Percentiles rank a stretch among this genome's conserved stretches.
These are phyloP conservation scores for Ophiostoma ips DNA, from an alignment of 2,329 filamentous ascomycete genomes.

Conservation along the genomic window DNA sequence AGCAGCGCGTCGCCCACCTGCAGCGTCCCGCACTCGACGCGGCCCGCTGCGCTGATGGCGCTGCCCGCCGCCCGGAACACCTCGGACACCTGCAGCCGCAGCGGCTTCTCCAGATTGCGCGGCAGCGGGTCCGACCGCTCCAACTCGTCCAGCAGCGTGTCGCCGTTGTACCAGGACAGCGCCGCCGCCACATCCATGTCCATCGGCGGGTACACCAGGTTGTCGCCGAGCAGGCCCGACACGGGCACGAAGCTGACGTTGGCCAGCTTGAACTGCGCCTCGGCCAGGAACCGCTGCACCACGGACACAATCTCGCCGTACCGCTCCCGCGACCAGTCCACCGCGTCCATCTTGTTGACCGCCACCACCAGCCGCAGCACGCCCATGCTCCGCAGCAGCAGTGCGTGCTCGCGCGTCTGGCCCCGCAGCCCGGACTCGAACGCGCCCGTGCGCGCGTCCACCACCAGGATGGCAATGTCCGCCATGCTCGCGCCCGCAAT, in stretches of 20 bases:
- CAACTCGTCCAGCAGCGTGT: constrained; percentile 68
- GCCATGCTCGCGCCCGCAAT: constrained; percentile 93
- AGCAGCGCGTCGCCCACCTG: constrained; percentile 73
- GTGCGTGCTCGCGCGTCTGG: constrained; percentile 85
- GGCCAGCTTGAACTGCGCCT: constrained; percentile 68
- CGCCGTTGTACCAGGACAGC: constrained; percentile 76
- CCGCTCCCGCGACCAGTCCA: constrained; percentile 66
- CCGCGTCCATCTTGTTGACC: constrained; percentile 88
- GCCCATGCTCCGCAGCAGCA: constrained; percentile 81
- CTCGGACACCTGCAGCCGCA: constrained; percentile 78
- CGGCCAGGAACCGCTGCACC: constrained; percentile 66
- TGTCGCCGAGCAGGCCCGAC: constrained; percentile 78
- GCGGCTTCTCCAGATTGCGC: constrained; percentile 59
- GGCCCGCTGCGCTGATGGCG: constrained; percentile 71
- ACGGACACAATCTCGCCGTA: constrained; percentile 80
- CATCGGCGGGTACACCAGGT: constrained; percentile 51
- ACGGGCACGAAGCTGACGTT: constrained; percentile 81
- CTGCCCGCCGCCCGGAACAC: constrained; percentile 73
- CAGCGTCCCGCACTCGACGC: constrained; percentile 69
- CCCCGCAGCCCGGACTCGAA: constrained; percentile 90
- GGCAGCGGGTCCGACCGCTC: constrained; percentile 65
- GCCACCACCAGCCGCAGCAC: constrained; percentile 79
- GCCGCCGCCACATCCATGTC: constrained; percentile 39
- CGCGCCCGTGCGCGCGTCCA: constrained; percentile 78
- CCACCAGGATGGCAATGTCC: constrained; percentile 87